Percentiles rank a stretch among this genome's conserved stretches.
phyloP scores from a whole-genome alignment of 2,329 filamentous ascomycete species.

The Pestalotiopsis sp. region DNA sequence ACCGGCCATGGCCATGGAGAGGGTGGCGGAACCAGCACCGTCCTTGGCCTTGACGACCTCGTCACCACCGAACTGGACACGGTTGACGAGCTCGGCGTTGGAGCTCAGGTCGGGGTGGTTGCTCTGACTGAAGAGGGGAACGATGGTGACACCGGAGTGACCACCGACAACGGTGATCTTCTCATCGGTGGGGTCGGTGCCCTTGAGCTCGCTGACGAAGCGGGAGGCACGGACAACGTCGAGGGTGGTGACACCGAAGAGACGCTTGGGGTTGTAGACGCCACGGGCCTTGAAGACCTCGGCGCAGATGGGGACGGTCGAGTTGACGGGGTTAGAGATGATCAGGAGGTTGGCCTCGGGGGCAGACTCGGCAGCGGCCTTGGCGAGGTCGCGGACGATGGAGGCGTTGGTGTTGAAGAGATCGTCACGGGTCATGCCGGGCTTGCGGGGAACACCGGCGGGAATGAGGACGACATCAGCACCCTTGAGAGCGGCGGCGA shows the following conservation, averaged over 20 bases:
- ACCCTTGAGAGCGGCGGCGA: conserved; percentile 79
- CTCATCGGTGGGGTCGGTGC: conserved; percentile 87
- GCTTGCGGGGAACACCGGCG: conserved; percentile 97
- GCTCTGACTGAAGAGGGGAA: conserved; percentile 95
- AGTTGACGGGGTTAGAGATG: conserved; percentile 99
- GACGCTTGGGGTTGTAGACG: conserved; percentile 98
- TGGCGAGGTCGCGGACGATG: conserved; percentile 97
- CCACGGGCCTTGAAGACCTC: conserved; percentile 95
- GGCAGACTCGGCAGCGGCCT: conserved; percentile 84
- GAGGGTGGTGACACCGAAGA: conserved; percentile 99
- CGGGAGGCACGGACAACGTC: conserved; percentile 96
- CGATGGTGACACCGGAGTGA: conserved; percentile 97
- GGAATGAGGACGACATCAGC: conserved; percentile 96
- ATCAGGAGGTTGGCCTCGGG: conserved; percentile 95
- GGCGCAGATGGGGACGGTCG: conserved; percentile 94
- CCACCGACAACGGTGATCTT: conserved; percentile 95
- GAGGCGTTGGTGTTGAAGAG: conserved; percentile 99
- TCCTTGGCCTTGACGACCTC: conserved; percentile 99
- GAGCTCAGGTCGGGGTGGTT: conserved; percentile 82
- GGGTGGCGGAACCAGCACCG: conserved; percentile 92
- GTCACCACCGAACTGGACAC: conserved; percentile 98
- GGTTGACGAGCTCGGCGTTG: conserved; percentile 80
- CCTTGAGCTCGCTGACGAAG: conserved; percentile 96
- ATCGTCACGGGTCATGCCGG: conserved; percentile 99
- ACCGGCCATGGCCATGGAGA: conserved; percentile 98